Conservation (phyloP, 192 early-diverging fungal genomes). For the Coemansia sp. region DNA sequence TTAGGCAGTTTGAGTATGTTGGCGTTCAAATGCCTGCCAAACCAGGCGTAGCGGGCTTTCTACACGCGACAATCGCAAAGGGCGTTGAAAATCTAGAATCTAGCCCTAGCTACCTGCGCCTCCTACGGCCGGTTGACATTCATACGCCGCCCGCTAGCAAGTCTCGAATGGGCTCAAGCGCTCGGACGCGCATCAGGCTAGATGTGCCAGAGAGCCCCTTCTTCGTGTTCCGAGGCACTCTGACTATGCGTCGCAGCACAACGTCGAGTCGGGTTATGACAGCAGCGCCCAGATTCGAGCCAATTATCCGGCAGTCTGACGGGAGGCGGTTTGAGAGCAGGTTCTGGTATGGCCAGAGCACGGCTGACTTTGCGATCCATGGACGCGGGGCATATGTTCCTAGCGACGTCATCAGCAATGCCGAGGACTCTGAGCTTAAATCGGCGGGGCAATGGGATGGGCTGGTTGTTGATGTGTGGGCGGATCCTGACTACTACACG, state of each 20-base stretch:
- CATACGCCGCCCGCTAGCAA: background rate
- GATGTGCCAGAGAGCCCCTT: constrained; percentile 47
- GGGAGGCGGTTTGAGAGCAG: constrained; percentile 45
- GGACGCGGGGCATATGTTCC: constrained; percentile 51
- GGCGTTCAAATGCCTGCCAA: constrained; percentile 30
- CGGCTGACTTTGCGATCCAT: constrained; percentile 46
- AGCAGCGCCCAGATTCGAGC: constrained; percentile 14
- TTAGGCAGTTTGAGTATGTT: constrained; percentile 19
- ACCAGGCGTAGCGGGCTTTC: constrained; percentile 8
- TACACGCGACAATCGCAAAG: constrained; percentile 18
- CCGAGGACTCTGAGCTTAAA: background rate
- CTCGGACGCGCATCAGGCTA: constrained; percentile 42
- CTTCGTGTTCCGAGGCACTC: constrained; percentile 34
- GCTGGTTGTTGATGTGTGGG: constrained; percentile 41
- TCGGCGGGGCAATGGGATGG: constrained; percentile 34
- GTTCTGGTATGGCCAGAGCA: constrained; percentile 40
- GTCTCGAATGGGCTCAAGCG: background rate
- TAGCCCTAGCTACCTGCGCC: constrained; percentile 14
- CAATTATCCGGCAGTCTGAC: constrained; percentile 48
- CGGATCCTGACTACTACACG: constrained; percentile 23
- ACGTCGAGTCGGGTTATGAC: background rate
- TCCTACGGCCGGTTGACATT: constrained; percentile 13
- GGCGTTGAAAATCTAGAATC: background rate
- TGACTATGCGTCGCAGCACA: constrained; percentile 15
- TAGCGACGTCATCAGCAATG: constrained; percentile 13